These are phyloP conservation scores for Botryotinia globosa DNA, from an alignment of 2,329 filamentous ascomycete genomes.

Conservation along the genomic window DNA sequence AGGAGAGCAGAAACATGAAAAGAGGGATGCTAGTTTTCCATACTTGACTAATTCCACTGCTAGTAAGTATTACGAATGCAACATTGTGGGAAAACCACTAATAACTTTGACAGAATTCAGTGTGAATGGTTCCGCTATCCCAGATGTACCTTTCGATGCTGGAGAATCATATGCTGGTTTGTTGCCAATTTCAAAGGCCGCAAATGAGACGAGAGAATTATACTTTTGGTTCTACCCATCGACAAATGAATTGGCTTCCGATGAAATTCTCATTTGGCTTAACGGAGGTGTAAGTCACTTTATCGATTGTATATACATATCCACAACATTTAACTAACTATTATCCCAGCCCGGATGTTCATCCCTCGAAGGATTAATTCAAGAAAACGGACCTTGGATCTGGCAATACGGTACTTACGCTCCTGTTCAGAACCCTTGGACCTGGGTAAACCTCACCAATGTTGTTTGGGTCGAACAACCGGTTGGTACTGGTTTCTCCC, in stretches of 20 bases:
- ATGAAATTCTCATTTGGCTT: slow-evolving; percentile 61
- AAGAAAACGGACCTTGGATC: slow-evolving; percentile 72
- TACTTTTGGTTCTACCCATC: slow-evolving; percentile 69
- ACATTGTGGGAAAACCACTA: not conserved
- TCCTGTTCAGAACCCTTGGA: slow-evolving; percentile 35
- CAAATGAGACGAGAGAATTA: slow-evolving; percentile 51
- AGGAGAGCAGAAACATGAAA: not conserved
- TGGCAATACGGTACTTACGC: slow-evolving; percentile 68
- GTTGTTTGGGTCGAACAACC: slow-evolving; percentile 38
- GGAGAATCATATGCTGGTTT: slow-evolving; percentile 64
- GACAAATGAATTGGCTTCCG: slow-evolving; percentile 46
- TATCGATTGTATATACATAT: not conserved
- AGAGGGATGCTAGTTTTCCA: slow-evolving; percentile 1
- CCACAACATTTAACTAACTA: not conserved
- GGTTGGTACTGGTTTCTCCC: slow-evolving; percentile 35
- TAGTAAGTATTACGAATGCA: slow-evolving; percentile 6
- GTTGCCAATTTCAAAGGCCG: slow-evolving; percentile 53
- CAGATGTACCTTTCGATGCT: slow-evolving; percentile 67
- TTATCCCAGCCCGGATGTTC: slow-evolving; percentile 44
- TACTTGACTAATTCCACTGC: slow-evolving; percentile 20
- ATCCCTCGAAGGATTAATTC: slow-evolving; percentile 66
- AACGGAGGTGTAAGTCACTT: slow-evolving; percentile 42
- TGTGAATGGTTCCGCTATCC: slow-evolving; percentile 37
- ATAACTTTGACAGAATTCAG: slow-evolving; percentile 7
- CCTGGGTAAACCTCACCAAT: slow-evolving; percentile 36